Base-by-base conservation (phyloP, 2,329 filamentous ascomycete species). In the Lecanosticta acicola region DNA sequence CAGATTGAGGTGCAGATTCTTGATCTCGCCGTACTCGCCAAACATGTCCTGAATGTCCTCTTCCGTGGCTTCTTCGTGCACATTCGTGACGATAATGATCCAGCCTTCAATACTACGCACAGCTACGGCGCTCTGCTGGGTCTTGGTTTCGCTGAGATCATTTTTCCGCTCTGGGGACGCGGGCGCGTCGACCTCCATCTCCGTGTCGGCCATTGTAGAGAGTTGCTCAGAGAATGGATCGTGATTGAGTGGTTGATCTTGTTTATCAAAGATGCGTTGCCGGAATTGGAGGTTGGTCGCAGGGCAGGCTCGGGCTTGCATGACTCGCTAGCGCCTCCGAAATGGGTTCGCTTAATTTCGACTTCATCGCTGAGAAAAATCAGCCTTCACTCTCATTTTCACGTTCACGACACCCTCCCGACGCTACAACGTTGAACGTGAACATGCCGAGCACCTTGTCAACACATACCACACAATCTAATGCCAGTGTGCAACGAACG, bases 61-160 rank as follows among this genome's bases (percentile, higher is more conserved):
- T 69, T 93, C 87, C 58, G 84, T 85, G 40, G 87, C 85, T 67
- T 93, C 87, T 64, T 93, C 87, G 71, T 93, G 87, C 26, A 93
- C 84, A 62, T 93, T 93, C 42, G 86, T 90, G 55, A 87, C 86
- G 53, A 88, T 81, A 61, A 93, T 75, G 67, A 93, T 93, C 87
- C 87, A 93, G 58, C 87, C 87, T 69, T 93, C 87, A 62, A 93
- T 90, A 45, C 84, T 89, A 59, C 87, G 85, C 49, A 93, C 87
- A 18, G 87, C 87, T 1, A 83, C 87, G 45, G 86, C 86, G 64
- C 85, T 84, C 32, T 77, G 74, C 59, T 80, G 78, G 4, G 86
- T 90, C 60, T 81, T 80, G 75, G 87, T 84, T 61, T 84, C 80
- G 70, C 51, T 58, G n/a, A 46, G 43, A 34, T 45, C 39, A 43